Conservation (phyloP, 768 basidiomycete species). For the Austroboletus festivus region DNA sequence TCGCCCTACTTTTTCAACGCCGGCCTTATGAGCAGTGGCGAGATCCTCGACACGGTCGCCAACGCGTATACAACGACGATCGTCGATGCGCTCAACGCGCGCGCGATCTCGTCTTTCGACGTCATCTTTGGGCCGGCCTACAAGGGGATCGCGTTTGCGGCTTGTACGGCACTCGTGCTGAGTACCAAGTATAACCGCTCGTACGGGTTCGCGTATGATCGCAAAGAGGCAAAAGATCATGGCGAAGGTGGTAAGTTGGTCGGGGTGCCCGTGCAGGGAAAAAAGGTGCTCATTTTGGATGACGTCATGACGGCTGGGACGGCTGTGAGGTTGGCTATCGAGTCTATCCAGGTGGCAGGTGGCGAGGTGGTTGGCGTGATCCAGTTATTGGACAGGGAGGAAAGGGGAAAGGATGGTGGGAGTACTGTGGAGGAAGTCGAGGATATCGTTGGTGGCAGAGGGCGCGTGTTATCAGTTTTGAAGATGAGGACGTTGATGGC, state of each 20-base stretch:
- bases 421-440: slow-evolving; percentile 86
- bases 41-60: slow-evolving; percentile 73
- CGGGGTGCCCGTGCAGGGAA: slow-evolving; percentile 77
- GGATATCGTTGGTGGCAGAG: slow-evolving; percentile 59
- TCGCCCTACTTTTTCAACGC: slow-evolving; percentile 99
- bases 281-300: slow-evolving; percentile 85
- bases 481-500: slow-evolving; percentile 81
- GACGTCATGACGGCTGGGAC: slow-evolving; percentile 95
- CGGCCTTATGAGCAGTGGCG: slow-evolving; percentile 79
- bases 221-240: slow-evolving; percentile 95
- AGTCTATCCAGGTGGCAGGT: slow-evolving; percentile 61
- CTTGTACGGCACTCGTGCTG: slow-evolving; percentile 75
- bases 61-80: slow-evolving; percentile 84
- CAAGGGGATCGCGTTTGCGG: slow-evolving; percentile 94
- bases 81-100: slow-evolving; percentile 39
- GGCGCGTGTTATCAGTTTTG: slow-evolving; percentile 73
- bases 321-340: slow-evolving; percentile 81
- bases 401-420: slow-evolving; percentile 43
- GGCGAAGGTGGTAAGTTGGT: slow-evolving; percentile 94
- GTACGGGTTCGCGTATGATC: slow-evolving; percentile 86
- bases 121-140: slow-evolving; percentile 96
- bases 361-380: slow-evolving; percentile 88
- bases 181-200: slow-evolving; percentile 58
- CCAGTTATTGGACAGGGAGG: slow-evolving; percentile 71
- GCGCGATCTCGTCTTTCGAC: slow-evolving; percentile 52